Evolutionary conservation across 2,329 filamentous ascomycete species (phyloP).

Genomic region (Botrytis cinerea): DNA sequence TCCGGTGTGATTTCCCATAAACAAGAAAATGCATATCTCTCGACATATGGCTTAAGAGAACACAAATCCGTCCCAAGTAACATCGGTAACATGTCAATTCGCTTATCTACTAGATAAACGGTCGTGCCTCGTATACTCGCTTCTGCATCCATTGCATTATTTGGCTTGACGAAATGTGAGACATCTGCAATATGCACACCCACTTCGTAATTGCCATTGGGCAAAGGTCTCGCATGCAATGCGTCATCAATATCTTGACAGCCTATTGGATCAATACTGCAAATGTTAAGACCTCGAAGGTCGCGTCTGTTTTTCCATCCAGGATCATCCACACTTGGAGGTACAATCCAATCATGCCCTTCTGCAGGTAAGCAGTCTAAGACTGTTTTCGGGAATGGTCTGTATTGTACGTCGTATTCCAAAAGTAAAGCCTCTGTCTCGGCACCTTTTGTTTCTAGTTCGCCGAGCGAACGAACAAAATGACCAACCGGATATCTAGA

Average conservation of each 20-base stretch:
- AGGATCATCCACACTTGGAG: conserved; percentile 72
- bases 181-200: conserved; percentile 99
- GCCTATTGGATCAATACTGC: conserved; percentile 94
- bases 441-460: conserved; percentile 94
- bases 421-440: conserved; percentile 93
- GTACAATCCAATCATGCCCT: conserved; percentile 93
- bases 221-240: conserved; percentile 78
- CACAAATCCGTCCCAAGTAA: conserved; percentile 94
- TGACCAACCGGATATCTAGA: conserved; percentile 91
- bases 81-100: conserved; percentile 98
- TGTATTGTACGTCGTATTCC: conserved; percentile 97
- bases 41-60: conserved; percentile 96
- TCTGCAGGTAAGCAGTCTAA: conserved; percentile 89
- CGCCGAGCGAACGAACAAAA: conserved; percentile 88
- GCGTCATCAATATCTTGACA: conserved; percentile 99
- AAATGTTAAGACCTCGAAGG: conserved; percentile 82
- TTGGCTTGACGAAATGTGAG: conserved; percentile 97
- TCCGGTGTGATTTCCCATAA: conserved; percentile 86
- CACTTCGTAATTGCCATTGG: conserved; percentile 93
- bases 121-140: conserved; percentile 93
- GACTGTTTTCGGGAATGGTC: conserved; percentile 93
- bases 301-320: conserved; percentile 87
- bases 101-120: conserved; percentile 97
- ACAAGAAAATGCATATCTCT: conserved; percentile 83
- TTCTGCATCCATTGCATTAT: conserved; percentile 95